Conservation (phyloP, 176 grass and related monocot genomes). For the Triticum aestivum region DNA sequence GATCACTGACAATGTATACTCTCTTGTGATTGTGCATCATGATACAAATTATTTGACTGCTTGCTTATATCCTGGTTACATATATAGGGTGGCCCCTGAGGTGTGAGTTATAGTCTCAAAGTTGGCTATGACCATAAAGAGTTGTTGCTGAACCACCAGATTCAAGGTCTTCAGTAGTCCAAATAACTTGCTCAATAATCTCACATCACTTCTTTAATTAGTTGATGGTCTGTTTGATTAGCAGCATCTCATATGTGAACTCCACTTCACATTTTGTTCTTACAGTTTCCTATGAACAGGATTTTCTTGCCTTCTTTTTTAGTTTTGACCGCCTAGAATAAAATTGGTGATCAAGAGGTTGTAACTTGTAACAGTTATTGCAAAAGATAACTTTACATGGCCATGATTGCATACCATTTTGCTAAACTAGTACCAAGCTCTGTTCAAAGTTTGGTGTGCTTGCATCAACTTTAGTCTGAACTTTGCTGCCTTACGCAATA, state of each 20-base stretch:
- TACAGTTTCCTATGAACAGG: background rate
- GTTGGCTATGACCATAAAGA: background rate
- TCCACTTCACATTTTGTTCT: background rate
- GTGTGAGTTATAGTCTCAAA: background rate
- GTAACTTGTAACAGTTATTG: background rate
- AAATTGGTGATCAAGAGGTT: background rate
- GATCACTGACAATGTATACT: background rate
- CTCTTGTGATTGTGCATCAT: background rate
- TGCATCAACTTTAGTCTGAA: background rate
- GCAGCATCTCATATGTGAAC: background rate
- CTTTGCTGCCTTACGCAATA: background rate
- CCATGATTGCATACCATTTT: background rate
- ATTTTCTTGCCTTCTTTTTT: background rate
- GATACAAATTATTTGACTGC: background rate
- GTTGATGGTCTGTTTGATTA: background rate
- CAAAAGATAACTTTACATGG: background rate
- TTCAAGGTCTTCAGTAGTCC: background rate
- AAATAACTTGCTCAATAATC: background rate
- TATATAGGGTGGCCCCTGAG: background rate
- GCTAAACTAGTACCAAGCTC: background rate
- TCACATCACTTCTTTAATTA: background rate
- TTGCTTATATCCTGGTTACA: background rate
- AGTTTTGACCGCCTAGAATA: background rate
- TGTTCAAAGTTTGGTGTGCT: too few relatives aligned
- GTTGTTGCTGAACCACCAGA: background rate